Conservation (phyloP, 225 moss, liverwort and hornwort species). For the Marchantia polymorpha region DNA sequence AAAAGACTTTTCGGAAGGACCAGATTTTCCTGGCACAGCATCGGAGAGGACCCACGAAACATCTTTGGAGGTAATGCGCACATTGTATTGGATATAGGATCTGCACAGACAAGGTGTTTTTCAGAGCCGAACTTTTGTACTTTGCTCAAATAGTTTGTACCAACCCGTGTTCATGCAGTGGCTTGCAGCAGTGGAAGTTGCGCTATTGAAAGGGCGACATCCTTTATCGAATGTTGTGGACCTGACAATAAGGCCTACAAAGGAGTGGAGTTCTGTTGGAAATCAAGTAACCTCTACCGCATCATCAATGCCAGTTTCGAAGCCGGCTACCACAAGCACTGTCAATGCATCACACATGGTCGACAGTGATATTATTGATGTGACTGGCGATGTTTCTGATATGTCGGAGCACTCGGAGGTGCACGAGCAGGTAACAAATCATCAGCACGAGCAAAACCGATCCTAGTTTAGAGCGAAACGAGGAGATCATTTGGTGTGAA, state of each 20-base stretch:
- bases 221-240: conserved; percentile 47
- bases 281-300: conserved; percentile 12
- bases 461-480: background rate
- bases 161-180: conserved; percentile 47
- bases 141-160: background rate
- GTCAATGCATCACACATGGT: background rate
- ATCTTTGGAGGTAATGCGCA: conserved; percentile 69
- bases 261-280: conserved; percentile 14
- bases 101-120: background rate
- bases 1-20: background rate
- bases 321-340: background rate
- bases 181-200: conserved; percentile 81
- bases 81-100: background rate
- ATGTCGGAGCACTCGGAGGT: background rate
- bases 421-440: conserved; percentile 7
- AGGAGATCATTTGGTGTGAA: background rate
- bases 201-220: conserved; percentile 67
- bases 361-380: conserved; percentile 16
- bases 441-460: background rate
- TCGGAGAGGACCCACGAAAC: conserved; percentile 71
- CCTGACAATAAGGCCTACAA: conserved; percentile 28
- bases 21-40: conserved; percentile 59
- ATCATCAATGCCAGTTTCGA: background rate
- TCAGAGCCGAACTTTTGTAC: background rate
- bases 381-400: background rate